phyloP scores from a whole-genome alignment of 176 grass and related monocot species.

The Phoenix roebelenii region DNA sequence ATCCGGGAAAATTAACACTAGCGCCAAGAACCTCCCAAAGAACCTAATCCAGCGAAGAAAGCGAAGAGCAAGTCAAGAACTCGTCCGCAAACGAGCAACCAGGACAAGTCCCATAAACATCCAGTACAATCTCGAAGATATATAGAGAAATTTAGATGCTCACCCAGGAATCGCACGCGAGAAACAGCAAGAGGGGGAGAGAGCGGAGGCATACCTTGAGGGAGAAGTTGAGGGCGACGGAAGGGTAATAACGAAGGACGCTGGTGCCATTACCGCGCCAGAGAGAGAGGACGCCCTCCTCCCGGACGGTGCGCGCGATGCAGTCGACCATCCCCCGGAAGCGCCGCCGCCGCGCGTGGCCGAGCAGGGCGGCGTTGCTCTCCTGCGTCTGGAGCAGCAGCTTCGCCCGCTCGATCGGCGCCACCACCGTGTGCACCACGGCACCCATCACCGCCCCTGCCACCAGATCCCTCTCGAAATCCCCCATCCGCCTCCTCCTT shows the following conservation, averaged over 20 bases:
- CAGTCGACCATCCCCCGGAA: slow-evolving; percentile 90
- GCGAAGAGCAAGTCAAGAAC: too few species aligned
- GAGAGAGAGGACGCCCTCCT: slow-evolving; percentile 83
- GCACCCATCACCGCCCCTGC: slow-evolving; percentile 94
- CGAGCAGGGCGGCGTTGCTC: slow-evolving; percentile 84
- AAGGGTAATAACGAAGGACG: slow-evolving; percentile 97
- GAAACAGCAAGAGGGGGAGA: not conserved
- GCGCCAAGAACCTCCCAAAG: too few species aligned
- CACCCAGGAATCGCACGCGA: too few species aligned
- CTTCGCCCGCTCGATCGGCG: slow-evolving; percentile 95
- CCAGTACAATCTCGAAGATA: too few species aligned
- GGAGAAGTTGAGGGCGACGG: slow-evolving; percentile 99
- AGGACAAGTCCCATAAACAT: too few species aligned
- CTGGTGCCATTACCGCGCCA: slow-evolving; percentile 95
- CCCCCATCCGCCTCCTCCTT: slow-evolving; percentile 42
- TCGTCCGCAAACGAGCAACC: too few species aligned
- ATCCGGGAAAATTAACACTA: too few species aligned
- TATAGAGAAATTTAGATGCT: too few species aligned
- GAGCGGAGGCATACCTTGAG: slow-evolving; percentile 57
- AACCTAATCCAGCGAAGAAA: too few species aligned
- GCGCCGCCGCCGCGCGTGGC: slow-evolving; percentile 15
- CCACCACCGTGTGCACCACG: slow-evolving; percentile 96
- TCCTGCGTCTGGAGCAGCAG: slow-evolving; percentile 99
- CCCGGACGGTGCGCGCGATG: slow-evolving; percentile 71
- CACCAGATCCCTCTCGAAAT: slow-evolving; percentile 87